These are phyloP conservation scores for Amylostereum areolatum DNA, from an alignment of 1,284 basidiomycete genomes.

Conservation along the genomic window DNA sequence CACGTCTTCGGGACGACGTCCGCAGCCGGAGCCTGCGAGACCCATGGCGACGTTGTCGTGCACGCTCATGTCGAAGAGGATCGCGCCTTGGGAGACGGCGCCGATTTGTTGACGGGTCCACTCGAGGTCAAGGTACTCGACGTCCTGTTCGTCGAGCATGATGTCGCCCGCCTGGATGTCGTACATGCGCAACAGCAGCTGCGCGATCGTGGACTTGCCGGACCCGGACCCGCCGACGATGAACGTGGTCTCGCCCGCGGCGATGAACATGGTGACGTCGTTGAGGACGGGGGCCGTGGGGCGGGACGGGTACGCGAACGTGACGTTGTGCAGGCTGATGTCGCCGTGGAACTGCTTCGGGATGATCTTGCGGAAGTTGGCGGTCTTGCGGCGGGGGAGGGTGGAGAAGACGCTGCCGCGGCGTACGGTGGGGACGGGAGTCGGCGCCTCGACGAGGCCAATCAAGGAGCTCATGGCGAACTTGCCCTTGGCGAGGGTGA, in stretches of 20 bases:
- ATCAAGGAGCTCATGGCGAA: conserved; percentile 73
- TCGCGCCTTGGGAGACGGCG: conserved; percentile 73
- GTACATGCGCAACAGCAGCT: conserved; percentile 81
- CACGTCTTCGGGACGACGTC: conserved; percentile 38
- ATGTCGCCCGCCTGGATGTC: conserved; percentile 55
- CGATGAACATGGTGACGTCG: conserved; percentile 71
- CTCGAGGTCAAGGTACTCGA: conserved; percentile 68
- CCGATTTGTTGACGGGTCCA: conserved; percentile 75
- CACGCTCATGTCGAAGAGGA: conserved; percentile 77
- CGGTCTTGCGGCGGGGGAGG: conserved; percentile 19
- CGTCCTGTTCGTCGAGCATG: conserved; percentile 78
- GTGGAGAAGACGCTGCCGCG: conserved; percentile 19
- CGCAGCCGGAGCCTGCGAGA: conserved; percentile 45
- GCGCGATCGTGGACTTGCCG: conserved; percentile 90
- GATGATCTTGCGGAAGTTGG: conserved; percentile 50
- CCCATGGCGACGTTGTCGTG: conserved; percentile 90
- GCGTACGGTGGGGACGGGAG: conserved; percentile 11
- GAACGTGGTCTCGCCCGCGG: conserved; percentile 84
- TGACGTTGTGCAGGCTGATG: conserved; percentile 70
- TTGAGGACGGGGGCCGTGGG: conserved; percentile 55
- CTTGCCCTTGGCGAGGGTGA: conserved; percentile 81
- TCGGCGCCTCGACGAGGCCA: conserved; percentile 46
- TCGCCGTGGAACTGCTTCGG: conserved; percentile 67
- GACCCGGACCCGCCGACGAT: conserved; percentile 90
- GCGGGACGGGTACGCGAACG: conserved; percentile 86